Evolutionary conservation across 2,329 filamentous ascomycete genomes (phyloP).

Genomic region (Aspergillus brasiliensis): DNA sequence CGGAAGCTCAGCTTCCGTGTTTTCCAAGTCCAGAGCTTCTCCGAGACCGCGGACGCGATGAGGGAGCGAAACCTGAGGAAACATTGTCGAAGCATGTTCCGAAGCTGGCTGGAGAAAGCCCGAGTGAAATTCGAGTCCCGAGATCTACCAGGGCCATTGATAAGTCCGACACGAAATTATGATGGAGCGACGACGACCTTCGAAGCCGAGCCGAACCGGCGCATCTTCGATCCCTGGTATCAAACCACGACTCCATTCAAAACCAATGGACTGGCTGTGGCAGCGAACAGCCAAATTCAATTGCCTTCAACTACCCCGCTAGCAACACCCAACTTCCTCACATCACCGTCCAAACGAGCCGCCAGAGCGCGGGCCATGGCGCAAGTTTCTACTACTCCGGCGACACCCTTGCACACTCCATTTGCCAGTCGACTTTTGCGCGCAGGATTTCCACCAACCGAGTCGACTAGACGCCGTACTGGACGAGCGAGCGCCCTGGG

Average conservation of each 20-base stretch:
- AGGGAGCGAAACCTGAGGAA: constrained; percentile 56
- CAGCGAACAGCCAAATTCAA: constrained; percentile 30
- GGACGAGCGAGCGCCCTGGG: constrained; percentile 32
- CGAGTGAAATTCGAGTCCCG: constrained; percentile 32
- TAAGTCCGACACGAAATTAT: constrained; percentile 29
- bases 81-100: constrained; percentile 58
- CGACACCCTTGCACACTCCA: constrained; percentile 47
- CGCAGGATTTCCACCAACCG: constrained; percentile 26
- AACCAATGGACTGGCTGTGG: constrained; percentile 36
- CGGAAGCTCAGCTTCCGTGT: constrained; percentile 61
- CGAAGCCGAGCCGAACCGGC: constrained; percentile 21
- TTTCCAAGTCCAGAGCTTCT: constrained; percentile 56
- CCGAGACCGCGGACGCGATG: constrained; percentile 57
- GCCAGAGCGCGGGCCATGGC: constrained; percentile 45
- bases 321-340: constrained; percentile 46
- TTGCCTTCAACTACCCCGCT: constrained; percentile 37
- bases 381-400: constrained; percentile 48
- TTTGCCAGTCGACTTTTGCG: constrained; percentile 44
- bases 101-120: constrained; percentile 56
- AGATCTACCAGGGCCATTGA: constrained; percentile 32
- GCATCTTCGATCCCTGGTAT: constrained; percentile 41
- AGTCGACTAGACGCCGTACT: constrained; percentile 28
- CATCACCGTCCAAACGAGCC: constrained; percentile 50
- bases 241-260: constrained; percentile 41
- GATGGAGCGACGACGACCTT: constrained; percentile 20